These are phyloP conservation scores for Russula virescens DNA, from an alignment of 768 basidiomycete genomes.

Conservation along the genomic window DNA sequence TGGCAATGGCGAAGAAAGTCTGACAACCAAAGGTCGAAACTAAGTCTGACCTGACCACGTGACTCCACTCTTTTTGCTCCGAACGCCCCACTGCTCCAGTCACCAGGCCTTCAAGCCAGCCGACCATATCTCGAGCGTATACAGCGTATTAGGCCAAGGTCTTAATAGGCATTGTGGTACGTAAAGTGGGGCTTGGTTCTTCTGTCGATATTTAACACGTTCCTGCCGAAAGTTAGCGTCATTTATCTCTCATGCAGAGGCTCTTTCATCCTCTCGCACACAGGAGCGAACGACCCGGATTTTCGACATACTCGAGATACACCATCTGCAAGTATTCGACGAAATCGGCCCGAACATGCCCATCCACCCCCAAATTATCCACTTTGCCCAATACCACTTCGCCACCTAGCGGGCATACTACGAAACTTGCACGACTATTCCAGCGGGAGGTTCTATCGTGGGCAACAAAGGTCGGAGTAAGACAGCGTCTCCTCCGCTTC, in stretches of 20 bases:
- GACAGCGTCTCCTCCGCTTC: conserved; percentile 40
- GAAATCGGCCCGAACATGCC: too few species aligned
- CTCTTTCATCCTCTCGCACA: background rate
- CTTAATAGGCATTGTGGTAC: background rate
- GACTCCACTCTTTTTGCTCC: background rate
- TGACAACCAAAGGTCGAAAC: too few species aligned
- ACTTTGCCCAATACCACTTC: background rate
- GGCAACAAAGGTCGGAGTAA: conserved; percentile 26
- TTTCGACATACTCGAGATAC: background rate
- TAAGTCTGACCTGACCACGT: background rate
- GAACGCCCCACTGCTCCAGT: too few species aligned
- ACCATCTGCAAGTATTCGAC: background rate
- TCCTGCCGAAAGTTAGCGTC: background rate
- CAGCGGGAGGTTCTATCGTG: conserved; percentile 15
- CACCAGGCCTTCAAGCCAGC: background rate
- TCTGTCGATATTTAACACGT: background rate
- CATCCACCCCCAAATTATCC: background rate
- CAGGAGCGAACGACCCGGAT: background rate
- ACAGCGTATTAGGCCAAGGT: background rate
- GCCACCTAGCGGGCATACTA: background rate
- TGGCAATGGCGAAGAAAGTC: too few species aligned
- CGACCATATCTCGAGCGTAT: background rate
- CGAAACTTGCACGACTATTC: conserved; percentile 5
- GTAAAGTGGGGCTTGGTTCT: background rate
- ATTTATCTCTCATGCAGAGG: conserved; percentile 6